A percentile compares a stretch with the other conserved stretches of the same genome.
Evolutionary conservation across 2,329 filamentous ascomycete genomes (phyloP).

Genomic region (Fusarium robinianum): DNA sequence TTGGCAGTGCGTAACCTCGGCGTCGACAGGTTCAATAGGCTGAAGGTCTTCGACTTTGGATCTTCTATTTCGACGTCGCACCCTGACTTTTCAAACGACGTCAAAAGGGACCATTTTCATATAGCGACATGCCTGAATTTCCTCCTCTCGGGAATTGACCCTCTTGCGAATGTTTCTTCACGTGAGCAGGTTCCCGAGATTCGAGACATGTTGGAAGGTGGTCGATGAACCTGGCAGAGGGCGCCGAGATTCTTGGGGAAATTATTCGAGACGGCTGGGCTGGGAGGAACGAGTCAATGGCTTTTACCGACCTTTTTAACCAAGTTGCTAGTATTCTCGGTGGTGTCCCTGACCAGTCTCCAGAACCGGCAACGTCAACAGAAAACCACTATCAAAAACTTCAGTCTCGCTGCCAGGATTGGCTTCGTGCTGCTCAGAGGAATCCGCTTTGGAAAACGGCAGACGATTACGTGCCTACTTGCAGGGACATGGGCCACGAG

Average conservation of each 20-base stretch:
- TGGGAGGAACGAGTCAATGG: conserved; percentile 1
- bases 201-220: neutral
- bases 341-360: neutral
- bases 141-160: neutral
- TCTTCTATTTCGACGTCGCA: conserved; percentile 1
- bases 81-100: conserved; percentile 4
- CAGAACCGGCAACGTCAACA: neutral
- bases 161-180: neutral
- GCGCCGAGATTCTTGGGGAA: neutral
- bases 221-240: neutral
- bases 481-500: too few relatives aligned
- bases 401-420: neutral
- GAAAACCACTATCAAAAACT: neutral
- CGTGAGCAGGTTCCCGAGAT: neutral
- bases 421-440: too few relatives aligned
- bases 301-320: neutral
- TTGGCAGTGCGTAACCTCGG: conserved; percentile 6
- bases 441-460: too few relatives aligned
- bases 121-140: conserved; percentile 8
- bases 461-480: too few relatives aligned
- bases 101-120: conserved; percentile 6
- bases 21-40: neutral
- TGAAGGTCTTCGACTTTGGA: conserved; percentile 14
- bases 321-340: neutral
- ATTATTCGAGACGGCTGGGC: conserved; percentile 3